Percentiles rank a stretch among this genome's conserved stretches.
phyloP scores from a whole-genome alignment of 495 filamentous ascomycete genomes.

The Penicillium simplicissimum region DNA sequence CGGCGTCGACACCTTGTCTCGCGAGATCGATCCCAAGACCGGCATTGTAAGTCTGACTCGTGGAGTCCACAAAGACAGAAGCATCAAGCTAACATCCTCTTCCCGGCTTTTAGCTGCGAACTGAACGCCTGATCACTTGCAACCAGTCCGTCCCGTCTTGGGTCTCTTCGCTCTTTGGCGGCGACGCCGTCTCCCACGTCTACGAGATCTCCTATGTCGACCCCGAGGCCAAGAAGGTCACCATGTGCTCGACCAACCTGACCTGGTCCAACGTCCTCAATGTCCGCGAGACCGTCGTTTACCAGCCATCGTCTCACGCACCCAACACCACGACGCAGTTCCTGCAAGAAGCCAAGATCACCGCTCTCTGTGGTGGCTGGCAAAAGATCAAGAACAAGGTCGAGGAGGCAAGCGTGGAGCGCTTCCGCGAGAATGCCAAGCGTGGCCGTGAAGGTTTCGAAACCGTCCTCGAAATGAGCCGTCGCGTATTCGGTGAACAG shows the following conservation, averaged over 20 bases:
- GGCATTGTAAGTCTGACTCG: slow-evolving; percentile 66
- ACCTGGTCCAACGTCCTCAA: slow-evolving; percentile 84
- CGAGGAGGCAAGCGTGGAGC: slow-evolving; percentile 84
- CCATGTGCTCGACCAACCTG: slow-evolving; percentile 90
- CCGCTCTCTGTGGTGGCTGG: slow-evolving; percentile 92
- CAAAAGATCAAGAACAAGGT: slow-evolving; percentile 91
- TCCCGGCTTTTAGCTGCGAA: slow-evolving; percentile 64
- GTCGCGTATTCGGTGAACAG: slow-evolving; percentile 89
- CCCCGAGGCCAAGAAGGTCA: slow-evolving; percentile 75
- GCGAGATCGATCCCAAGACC: slow-evolving; percentile 74
- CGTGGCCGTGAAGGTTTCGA: slow-evolving; percentile 93
- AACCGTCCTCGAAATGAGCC: slow-evolving; percentile 87
- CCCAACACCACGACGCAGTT: slow-evolving; percentile 70
- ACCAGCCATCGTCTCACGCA: slow-evolving; percentile 59
- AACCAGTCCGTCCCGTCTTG: slow-evolving; percentile 85
- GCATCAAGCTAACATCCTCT: slow-evolving; percentile 12
- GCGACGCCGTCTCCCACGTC: slow-evolving; percentile 73
- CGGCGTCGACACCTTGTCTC: slow-evolving; percentile 87
- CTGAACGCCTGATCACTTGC: slow-evolving; percentile 95
- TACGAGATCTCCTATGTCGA: slow-evolving; percentile 96
- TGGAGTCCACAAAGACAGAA: background rate
- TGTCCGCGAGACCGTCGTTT: slow-evolving; percentile 87
- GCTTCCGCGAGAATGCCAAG: slow-evolving; percentile 87
- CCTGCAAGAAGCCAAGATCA: slow-evolving; percentile 85
- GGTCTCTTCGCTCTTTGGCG: slow-evolving; percentile 75